These are phyloP conservation scores for Lithospermum erythrorhizon DNA, from an alignment of 257 asterid genomes.

Conservation along the genomic window DNA sequence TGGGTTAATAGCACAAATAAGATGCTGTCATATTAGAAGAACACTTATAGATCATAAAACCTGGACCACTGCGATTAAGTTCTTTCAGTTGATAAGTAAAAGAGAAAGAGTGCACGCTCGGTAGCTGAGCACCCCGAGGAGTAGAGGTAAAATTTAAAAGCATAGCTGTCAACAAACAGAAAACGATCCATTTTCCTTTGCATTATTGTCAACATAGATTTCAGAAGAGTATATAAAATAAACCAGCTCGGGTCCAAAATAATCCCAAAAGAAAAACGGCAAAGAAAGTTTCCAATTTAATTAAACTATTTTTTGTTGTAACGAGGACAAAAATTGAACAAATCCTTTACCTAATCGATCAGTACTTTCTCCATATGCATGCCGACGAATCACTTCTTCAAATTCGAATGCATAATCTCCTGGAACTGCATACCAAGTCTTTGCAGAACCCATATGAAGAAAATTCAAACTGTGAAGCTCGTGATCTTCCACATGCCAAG, in stretches of 20 bases:
- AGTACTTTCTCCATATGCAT: constrained; percentile 58
- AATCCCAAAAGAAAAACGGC: not conserved
- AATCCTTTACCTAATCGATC: constrained; percentile 48
- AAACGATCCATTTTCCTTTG: no score
- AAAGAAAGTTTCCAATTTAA: not conserved
- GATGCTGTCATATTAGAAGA: not conserved
- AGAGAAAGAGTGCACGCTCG: no score
- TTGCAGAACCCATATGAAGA: constrained; percentile 89
- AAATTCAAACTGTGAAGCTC: constrained; percentile 98
- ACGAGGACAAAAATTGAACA: not conserved
- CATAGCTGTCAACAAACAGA: no score
- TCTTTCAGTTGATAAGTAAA: no score
- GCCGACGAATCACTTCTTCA: constrained; percentile 73
- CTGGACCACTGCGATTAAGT: no score
- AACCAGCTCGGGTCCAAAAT: not conserved
- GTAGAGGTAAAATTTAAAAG: no score
- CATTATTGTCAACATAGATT: no score
- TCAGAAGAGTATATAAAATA: no score
- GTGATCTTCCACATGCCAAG: constrained; percentile 99
- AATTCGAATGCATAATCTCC: constrained; percentile 76
- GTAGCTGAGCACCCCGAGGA: no score
- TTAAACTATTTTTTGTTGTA: no score
- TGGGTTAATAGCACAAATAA: not conserved
- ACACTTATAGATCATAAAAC: no score
- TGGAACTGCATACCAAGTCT: constrained; percentile 98